These are phyloP conservation scores for Mortierella sp. DNA, from an alignment of 371 early-diverging fungal species.

Conservation along the genomic window DNA sequence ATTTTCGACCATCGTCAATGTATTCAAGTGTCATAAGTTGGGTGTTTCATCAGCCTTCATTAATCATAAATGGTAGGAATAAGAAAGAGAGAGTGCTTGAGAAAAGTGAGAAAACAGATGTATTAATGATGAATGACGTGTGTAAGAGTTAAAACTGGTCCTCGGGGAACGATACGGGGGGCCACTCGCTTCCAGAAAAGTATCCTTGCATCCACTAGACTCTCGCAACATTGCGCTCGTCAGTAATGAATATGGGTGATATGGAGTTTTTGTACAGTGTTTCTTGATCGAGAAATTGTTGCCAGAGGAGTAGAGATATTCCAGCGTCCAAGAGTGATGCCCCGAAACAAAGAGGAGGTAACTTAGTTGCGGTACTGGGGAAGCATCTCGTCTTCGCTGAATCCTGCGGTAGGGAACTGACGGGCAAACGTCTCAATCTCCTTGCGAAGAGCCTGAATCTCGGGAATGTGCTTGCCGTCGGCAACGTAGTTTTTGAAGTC, in stretches of 20 bases:
- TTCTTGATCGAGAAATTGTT: too few species aligned
- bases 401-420: slow-evolving; percentile 79
- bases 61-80: background rate
- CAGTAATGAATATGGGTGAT: too few species aligned
- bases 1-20: too few species aligned
- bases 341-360: background rate
- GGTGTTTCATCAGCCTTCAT: slow-evolving; percentile 9
- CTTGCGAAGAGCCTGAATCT: slow-evolving; percentile 67
- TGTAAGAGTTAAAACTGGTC: too few species aligned
- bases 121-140: too few species aligned
- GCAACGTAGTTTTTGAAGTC: slow-evolving; percentile 80
- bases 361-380: slow-evolving; percentile 48
- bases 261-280: too few species aligned
- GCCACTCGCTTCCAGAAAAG: too few species aligned
- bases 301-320: too few species aligned
- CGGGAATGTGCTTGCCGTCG: slow-evolving; percentile 60
- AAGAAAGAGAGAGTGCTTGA: background rate
- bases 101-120: too few species aligned
- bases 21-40: background rate
- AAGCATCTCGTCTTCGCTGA: slow-evolving; percentile 67
- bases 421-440: slow-evolving; percentile 76
- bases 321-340: background rate
- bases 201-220: too few species aligned
- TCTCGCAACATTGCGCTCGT: too few species aligned
- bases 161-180: too few species aligned